Evolutionary conservation across 2,329 filamentous ascomycete genomes (phyloP).

Genomic region (Chrysoporthe deuterocubensis): DNA sequence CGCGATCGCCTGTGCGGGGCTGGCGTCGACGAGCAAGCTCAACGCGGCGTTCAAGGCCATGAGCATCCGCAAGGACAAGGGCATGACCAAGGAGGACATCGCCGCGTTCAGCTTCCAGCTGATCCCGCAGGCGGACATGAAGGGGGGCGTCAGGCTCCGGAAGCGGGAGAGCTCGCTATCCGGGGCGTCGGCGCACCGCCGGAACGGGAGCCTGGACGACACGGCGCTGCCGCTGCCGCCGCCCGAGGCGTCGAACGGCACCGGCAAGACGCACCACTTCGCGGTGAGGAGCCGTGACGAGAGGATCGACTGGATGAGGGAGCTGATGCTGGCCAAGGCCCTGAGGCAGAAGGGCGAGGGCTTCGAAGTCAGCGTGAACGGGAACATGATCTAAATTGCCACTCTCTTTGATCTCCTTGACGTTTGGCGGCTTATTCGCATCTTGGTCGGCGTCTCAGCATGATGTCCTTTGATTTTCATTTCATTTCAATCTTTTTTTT

Average conservation of each 20-base stretch:
- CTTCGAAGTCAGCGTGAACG: slow-evolving; percentile 81
- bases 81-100: slow-evolving; percentile 53
- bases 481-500: slow-evolving; percentile 12
- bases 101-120: slow-evolving; percentile 85
- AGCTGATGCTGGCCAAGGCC: slow-evolving; percentile 89
- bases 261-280: slow-evolving; percentile 89
- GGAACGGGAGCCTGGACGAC: slow-evolving; percentile 30
- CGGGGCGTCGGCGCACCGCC: slow-evolving; percentile 19
- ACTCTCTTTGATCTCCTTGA: slow-evolving; percentile 10
- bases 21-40: slow-evolving; percentile 78
- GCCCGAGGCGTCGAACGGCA: slow-evolving; percentile 59
- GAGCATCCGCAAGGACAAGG: slow-evolving; percentile 61
- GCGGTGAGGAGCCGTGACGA: slow-evolving; percentile 86
- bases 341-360: slow-evolving; percentile 82
- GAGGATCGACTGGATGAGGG: slow-evolving; percentile 95
- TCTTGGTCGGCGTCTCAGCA: slow-evolving; percentile 20
- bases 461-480: slow-evolving; percentile 25
- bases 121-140: slow-evolving; percentile 66
- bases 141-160: slow-evolving; percentile 55
- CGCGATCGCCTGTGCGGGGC: slow-evolving; percentile 79
- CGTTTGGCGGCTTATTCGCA: slow-evolving; percentile 17
- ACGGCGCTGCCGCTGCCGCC: slow-evolving; percentile 36
- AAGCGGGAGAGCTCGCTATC: slow-evolving; percentile 55
- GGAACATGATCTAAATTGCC: slow-evolving; percentile 66
- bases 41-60: slow-evolving; percentile 85